These are phyloP conservation scores for Monosporascus sp. DNA, from an alignment of 2,329 filamentous ascomycete species.

Conservation along the genomic window DNA sequence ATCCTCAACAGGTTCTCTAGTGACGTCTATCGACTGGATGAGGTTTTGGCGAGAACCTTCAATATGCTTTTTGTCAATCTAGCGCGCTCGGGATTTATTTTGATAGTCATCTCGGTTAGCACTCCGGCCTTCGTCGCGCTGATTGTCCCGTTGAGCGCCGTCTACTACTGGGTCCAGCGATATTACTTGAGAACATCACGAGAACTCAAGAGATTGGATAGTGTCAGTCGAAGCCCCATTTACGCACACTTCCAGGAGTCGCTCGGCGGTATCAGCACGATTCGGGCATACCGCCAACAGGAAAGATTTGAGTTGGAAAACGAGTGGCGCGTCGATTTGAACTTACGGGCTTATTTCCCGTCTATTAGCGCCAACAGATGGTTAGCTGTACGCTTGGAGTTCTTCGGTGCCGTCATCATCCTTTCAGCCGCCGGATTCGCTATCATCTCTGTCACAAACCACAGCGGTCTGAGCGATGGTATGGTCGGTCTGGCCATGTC, in stretches of 20 bases:
- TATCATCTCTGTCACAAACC: constrained; percentile 70
- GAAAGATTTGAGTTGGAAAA: constrained; percentile 86
- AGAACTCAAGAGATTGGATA: constrained; percentile 93
- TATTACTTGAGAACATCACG: constrained; percentile 96
- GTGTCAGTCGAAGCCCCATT: constrained; percentile 90
- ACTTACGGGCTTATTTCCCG: constrained; percentile 89
- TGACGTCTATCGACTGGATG: constrained; percentile 78
- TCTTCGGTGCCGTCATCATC: constrained; percentile 92
- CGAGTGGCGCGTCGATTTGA: constrained; percentile 94
- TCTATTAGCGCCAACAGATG: constrained; percentile 92
- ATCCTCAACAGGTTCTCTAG: constrained; percentile 96
- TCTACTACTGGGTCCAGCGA: constrained; percentile 91
- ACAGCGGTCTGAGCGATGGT: constrained; percentile 61
- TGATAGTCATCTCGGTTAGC: constrained; percentile 75
- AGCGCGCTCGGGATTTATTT: constrained; percentile 72
- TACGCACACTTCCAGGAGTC: constrained; percentile 99
- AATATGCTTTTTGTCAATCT: constrained; percentile 89
- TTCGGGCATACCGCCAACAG: constrained; percentile 89
- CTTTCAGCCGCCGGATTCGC: constrained; percentile 77
- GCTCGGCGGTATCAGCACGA: constrained; percentile 87
- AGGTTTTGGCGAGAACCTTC: constrained; percentile 92
- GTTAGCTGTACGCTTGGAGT: constrained; percentile 91
- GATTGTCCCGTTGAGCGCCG: constrained; percentile 71
- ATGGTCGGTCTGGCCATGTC: constrained; percentile 92
- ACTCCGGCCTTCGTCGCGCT: constrained; percentile 76